phyloP scores from a whole-genome alignment of 352 stramenopile species.

The Pythium periplocum region DNA sequence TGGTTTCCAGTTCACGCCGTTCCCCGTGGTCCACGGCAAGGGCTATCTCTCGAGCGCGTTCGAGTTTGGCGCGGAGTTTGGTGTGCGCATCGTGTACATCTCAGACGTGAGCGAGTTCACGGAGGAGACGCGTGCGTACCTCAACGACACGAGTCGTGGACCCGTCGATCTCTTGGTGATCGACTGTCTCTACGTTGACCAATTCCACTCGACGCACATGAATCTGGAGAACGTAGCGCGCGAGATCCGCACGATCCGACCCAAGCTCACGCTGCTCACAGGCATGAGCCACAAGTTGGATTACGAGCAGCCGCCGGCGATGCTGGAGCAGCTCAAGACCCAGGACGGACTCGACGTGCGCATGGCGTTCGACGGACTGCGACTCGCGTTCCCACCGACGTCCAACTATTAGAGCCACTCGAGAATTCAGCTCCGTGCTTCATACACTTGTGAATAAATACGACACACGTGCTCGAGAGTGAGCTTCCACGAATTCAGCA shows the following conservation, averaged over 20 bases:
- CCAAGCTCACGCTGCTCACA: slow-evolving; percentile 70
- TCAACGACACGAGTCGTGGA: slow-evolving; percentile 47
- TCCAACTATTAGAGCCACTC: too few relatives aligned
- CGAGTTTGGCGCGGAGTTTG: slow-evolving; percentile 68
- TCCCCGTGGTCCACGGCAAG: slow-evolving; percentile 77
- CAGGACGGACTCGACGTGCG: slow-evolving; percentile 62
- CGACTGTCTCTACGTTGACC: slow-evolving; percentile 72
- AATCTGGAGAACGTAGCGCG: slow-evolving; percentile 65
- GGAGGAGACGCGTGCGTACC: slow-evolving; percentile 40
- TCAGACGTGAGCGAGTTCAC: slow-evolving; percentile 83
- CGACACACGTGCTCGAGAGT: too few relatives aligned
- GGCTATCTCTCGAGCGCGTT: slow-evolving; percentile 80
- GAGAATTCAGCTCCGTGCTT: too few relatives aligned
- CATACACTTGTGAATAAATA: too few relatives aligned
- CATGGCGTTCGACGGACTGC: slow-evolving; percentile 81
- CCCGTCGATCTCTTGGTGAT: slow-evolving; percentile 81
- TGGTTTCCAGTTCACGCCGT: slow-evolving; percentile 46
- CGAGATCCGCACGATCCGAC: slow-evolving; percentile 56
- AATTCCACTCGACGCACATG: slow-evolving; percentile 83
- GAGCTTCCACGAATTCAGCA: too few relatives aligned
- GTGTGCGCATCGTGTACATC: slow-evolving; percentile 80
- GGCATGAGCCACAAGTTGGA: slow-evolving; percentile 87
- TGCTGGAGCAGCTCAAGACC: slow-evolving; percentile 36
- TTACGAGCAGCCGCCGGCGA: slow-evolving; percentile 44
- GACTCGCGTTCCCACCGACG: slow-evolving; percentile 32